These are phyloP conservation scores for Sabuloglossum arenarium DNA, from an alignment of 495 filamentous ascomycete species.

Conservation along the genomic window DNA sequence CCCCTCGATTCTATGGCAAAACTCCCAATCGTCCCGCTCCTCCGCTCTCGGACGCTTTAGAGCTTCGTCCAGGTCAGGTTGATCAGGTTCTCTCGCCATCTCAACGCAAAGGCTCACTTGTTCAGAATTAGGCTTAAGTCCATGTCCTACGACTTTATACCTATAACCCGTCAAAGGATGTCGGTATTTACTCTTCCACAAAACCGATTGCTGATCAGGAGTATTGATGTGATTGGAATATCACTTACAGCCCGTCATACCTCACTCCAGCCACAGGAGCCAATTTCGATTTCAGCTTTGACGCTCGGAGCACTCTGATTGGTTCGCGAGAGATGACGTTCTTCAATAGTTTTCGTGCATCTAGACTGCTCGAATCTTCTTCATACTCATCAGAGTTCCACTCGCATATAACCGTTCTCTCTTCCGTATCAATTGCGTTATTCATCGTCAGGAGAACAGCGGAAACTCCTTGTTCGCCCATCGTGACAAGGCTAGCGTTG, in stretches of 20 bases:
- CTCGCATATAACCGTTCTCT: neutral
- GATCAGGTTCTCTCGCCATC: neutral
- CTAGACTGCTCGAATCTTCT: neutral
- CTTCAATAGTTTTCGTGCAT: neutral
- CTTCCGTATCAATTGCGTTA: neutral
- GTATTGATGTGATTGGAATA: neutral
- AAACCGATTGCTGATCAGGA: neutral
- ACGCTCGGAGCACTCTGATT: neutral
- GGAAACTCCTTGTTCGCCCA: neutral
- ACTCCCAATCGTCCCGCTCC: neutral
- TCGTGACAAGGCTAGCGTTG: neutral
- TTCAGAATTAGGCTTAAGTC: neutral
- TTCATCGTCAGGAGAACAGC: neutral
- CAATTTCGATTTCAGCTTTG: neutral
- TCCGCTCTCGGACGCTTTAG: neutral
- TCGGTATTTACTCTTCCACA: neutral
- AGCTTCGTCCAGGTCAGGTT: neutral
- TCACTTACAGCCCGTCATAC: slow-evolving; percentile 3
- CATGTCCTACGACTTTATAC: neutral
- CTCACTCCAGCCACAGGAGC: neutral
- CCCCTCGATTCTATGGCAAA: neutral
- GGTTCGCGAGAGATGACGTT: neutral
- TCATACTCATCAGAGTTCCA: neutral
- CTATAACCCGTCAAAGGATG: neutral
- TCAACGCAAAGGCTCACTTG: neutral